Evolutionary conservation across 164 flowering plant species (phyloP).

Genomic region (Buxus sempervirens): DNA sequence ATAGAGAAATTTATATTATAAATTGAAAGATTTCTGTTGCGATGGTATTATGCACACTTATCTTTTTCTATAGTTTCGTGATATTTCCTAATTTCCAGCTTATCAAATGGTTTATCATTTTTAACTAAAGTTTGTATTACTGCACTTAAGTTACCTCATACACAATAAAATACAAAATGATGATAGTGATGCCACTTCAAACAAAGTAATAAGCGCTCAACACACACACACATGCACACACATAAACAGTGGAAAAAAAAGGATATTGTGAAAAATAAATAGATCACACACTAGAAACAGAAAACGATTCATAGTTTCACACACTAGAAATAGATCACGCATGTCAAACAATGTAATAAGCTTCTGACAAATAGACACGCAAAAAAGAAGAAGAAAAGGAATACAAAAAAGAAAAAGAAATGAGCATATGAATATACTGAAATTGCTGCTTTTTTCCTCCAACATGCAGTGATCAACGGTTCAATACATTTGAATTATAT

Average conservation of each 20-base stretch:
- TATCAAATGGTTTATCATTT: background rate
- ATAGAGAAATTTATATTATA: no score
- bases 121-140: background rate
- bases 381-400: no score
- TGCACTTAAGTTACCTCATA: background rate
- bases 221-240: background rate
- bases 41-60: background rate
- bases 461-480: no score
- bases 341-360: no score
- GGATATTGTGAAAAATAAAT: no score
- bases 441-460: no score
- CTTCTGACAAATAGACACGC: no score
- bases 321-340: no score
- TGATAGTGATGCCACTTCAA: background rate
- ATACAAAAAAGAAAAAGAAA: no score
- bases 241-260: no score
- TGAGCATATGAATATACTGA: background rate
- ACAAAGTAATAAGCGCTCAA: background rate
- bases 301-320: no score
- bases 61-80: background rate
- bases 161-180: background rate
- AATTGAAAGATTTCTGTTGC: background rate
- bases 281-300: no score
- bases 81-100: background rate
- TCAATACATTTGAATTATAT: background rate